phyloP scores from a whole-genome alignment of 345 rosid species.

The Draba incana region DNA sequence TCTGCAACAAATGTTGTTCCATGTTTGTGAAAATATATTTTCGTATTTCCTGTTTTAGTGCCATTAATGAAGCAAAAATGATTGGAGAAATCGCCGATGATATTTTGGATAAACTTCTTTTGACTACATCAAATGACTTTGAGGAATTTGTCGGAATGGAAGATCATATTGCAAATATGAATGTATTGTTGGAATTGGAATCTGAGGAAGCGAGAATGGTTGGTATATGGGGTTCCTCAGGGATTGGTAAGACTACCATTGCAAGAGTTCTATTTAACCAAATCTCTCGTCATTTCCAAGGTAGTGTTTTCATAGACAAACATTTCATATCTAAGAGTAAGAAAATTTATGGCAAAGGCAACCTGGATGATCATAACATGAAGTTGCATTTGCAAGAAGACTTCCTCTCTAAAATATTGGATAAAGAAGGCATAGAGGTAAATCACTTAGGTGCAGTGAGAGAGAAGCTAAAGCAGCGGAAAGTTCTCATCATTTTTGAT shows the following conservation, averaged over 20 bases:
- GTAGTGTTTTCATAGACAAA: slow-evolving; percentile 1
- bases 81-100: too few relatives aligned
- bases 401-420: not conserved
- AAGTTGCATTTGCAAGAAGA: not conserved
- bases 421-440: not conserved
- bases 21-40: too few relatives aligned
- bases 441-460: not conserved
- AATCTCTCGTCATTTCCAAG: slow-evolving; percentile 11
- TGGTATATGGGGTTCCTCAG: slow-evolving; percentile 15
- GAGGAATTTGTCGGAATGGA: too few relatives aligned
- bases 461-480: not conserved
- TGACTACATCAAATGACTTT: too few relatives aligned
- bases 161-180: not conserved
- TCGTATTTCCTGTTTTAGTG: too few relatives aligned
- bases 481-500: slow-evolving; percentile 30
- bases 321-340: not conserved
- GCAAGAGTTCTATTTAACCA: slow-evolving; percentile 3
- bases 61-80: too few relatives aligned
- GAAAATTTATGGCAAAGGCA: not conserved
- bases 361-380: not conserved
- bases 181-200: not conserved
- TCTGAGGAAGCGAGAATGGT: slow-evolving; percentile 11
- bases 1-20: too few relatives aligned
- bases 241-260: not conserved
- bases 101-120: too few relatives aligned